Evolutionary conservation across 352 stramenopile species (phyloP), one percentile per base, ranked within the genome.

Genomic region (Pythium phragmitis): DNA sequence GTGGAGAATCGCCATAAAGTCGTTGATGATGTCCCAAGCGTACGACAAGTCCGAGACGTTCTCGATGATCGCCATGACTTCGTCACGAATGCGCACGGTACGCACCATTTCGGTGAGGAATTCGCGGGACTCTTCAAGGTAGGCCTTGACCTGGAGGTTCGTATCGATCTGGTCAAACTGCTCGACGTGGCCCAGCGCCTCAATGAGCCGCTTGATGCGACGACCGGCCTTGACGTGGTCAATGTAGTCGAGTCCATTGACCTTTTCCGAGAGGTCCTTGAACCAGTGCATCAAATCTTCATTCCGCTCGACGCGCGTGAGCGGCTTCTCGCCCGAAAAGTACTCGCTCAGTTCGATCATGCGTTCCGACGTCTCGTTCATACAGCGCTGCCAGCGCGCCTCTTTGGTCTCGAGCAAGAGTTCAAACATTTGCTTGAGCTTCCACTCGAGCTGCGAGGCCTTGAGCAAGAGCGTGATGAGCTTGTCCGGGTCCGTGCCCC

Each of bases 121-220:
- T 28, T 94, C 92, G 23, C 92, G 85, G 34, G 91, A 96, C 46
- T 98, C 92, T 43, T 89, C 77, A 16, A 98, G 68, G 55, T 98
- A 98, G 17, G 92, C 86, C 70, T 98, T 98, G n/a, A 98, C 90
- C 47, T 98, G 92, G 33, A 98, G 65, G 59, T 97, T 97, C 23
- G 91, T 96, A 52, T 98, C 96, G 51, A 98, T 96, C 63, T 98
- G 87, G 65, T 98, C 95, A 75, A 98, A 98, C 66, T 97, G 88
- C 69, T 98, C 94, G n/a, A 98, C 91, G 56, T 98, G 92, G 21
- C 91, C 86, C 54, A 98, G 74, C 0, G 92, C 95, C 69, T 96
- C 80, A 51, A 98, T 96, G 11, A 98, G 75, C 5, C 93, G 87
- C 72, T 98, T 97, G 72, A 98, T 98, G 54, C 92, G 93, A 9